Base-by-base conservation (phyloP, 345 rosid species). In the Ricinus communis region DNA sequence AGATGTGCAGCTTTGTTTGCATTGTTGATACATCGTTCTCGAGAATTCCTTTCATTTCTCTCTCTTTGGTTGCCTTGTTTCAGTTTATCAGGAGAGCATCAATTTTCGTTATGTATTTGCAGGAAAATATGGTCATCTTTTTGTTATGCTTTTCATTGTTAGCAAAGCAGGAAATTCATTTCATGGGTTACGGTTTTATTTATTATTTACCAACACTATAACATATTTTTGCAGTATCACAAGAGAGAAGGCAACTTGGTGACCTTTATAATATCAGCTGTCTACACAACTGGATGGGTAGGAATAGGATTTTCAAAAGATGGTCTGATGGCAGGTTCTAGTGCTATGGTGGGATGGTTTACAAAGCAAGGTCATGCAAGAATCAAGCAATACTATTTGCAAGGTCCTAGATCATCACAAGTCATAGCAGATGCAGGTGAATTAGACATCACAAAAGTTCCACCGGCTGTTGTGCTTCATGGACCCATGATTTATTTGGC, bases 261-360 rank as follows among this genome's bases (percentile, higher is more conserved):
- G 84, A 94, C 96, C 6, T 85, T 88, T 15, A 76, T 94, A 68
- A 25, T 88, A 50, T 91, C 97, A 1, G 97, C 91, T 21, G 52
- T 84, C n/a, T 94, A 91, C 73, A 91, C 97, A 0, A 86, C 86
- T 12, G 98, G 98, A 13, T 91, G 98, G 98, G 95, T 90, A 10
- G 93, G 97, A 14, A 85, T 94, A 0, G 98, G 97, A 8, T 94
- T 91, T 76, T 94, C 97, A 0, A 87, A 65, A 76, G 90, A 90
- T 36, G 97, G 98, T n/a, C 80, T 76, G 85, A 94, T 94, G 98
- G 81, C 81, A 24, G 98, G 98, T 31, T 90, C 97, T 1, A 94
- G 93, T 65, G 95, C 96, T 8, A 88, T 91, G 91, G 85, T 88
- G 12, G 97, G 98, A 10, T 94, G 96, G 97, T 77, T 94, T 22